Evolutionary conservation across 2,329 filamentous ascomycete genomes (phyloP), one percentile per base, ranked within the genome.

Genomic region (Microcyclosporella mali): DNA sequence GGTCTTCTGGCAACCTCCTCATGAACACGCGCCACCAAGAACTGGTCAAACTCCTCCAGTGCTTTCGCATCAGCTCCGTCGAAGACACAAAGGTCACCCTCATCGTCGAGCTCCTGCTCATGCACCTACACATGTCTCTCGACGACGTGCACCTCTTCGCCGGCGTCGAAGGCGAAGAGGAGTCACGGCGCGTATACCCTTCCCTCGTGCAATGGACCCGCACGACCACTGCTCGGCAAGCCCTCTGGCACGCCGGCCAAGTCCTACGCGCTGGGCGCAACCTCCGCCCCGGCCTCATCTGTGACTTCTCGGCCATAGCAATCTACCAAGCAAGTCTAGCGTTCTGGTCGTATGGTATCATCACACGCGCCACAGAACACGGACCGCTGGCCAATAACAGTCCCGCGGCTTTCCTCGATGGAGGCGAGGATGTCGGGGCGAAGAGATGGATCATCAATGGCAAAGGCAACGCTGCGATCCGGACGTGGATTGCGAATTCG

Each of bases 201-300:
- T 66, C 72, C 0, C 65, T 84, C 6, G 72, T 77, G 45, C 69
- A 77, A 18, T 84, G 81, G 81, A 71, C 70, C 0, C 68, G 70
- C 27, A 79, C 70, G 30, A 55, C 66, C 1, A 72, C 77, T 16
- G 74, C 79, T 6, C 70, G 80, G 19, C 74, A 76, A 47, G 77
- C 81, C 8, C 58, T 85, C 1, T 85, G 78, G 75, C 79, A 82
- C 51, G 82, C 83, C 1, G 82, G 79, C 0, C 83, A 85, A 59
- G 71, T 84, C 1, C 59, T 86, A 4, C 73, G 79, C 6, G 73
- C 76, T 31, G 81, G 79, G 2, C 75, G 78, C 33, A 56, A 59
- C 12, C 51, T 65, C 4, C 59, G 56, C 18, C 51, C 53, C n/a
- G 59, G 60, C 8, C 50, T 62, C 8, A 59, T 64, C 17, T 62